Evolutionary conservation across 2,329 filamentous ascomycete genomes (phyloP), one percentile per base, ranked within the genome.

Genomic region (Fusarium graminum): DNA sequence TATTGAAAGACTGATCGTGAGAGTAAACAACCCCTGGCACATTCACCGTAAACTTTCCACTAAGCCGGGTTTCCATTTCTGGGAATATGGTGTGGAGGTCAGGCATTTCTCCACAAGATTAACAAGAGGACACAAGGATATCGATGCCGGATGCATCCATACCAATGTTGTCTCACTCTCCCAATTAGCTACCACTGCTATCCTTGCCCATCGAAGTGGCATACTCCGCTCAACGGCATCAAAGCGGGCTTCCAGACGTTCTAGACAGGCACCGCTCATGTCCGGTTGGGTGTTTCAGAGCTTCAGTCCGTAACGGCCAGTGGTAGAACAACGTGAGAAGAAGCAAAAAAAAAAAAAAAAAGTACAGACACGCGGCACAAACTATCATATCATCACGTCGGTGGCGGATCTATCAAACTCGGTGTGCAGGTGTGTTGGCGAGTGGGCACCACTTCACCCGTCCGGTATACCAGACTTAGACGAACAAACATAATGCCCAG

Each of bases 251-350:
- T 64, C 67, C 42, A 56, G 56, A 55, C 46, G 62, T 59, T 69
- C 68, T 70, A 56, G 64, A 67, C 54, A 43, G 43, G 22, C n/a
- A 38, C 67, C 53, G 52, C 67, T 56, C 52, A 65, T 68, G 46
- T 64, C 65, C 53, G 53, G 45, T 65, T 51, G 58, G 43, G 51
- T 61, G 45, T 52, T 38, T 39, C 43, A 44, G 40, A 43, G 58
- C 51, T 46, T 63, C 65, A 59, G 40, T 39, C 19, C 40, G 30
- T 44, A 34, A 16, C 34, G 39, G 29, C 39, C 41, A 13, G 30
- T 43, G 29, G 28, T 25, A 14, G 25, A 39, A 40, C 19, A 41
- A 17, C 9, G 25, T 43, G 22, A 30, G 25, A 50, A 25, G 22
- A 22, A 43, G 36, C 12, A 28, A 11, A 28, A 45, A 43, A 22